Evolutionary conservation across 2,329 filamentous ascomycete genomes (phyloP).

Genomic region (Lecanoromycetidae sp.): DNA sequence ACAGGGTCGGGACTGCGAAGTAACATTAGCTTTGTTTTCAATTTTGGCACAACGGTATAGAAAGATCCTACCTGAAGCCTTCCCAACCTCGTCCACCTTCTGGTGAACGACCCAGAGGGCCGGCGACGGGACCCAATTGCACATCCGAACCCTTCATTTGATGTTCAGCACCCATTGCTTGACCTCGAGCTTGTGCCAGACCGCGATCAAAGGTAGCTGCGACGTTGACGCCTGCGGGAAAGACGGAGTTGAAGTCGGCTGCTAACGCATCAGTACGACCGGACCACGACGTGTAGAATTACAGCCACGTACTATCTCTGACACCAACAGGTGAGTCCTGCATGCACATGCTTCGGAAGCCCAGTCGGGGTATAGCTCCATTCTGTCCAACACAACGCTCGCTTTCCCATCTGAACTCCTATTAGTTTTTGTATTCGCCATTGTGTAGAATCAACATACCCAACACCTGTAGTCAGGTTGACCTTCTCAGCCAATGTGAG

Average conservation of each 20-base stretch:
- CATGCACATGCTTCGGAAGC: slow-evolving; percentile 62
- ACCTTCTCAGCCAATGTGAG: slow-evolving; percentile 82
- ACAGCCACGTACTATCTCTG: slow-evolving; percentile 42
- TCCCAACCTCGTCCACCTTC: slow-evolving; percentile 64
- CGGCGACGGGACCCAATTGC: slow-evolving; percentile 64
- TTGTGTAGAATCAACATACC: slow-evolving; percentile 40
- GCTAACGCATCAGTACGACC: slow-evolving; percentile 15
- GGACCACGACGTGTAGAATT: background rate
- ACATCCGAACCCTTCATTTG: slow-evolving; percentile 64
- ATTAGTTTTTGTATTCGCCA: background rate
- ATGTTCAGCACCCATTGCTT: slow-evolving; percentile 64
- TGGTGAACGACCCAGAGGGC: slow-evolving; percentile 56
- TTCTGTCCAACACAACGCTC: slow-evolving; percentile 68
- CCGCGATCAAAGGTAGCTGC: slow-evolving; percentile 71
- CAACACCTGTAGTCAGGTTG: slow-evolving; percentile 83
- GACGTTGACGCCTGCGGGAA: slow-evolving; percentile 64
- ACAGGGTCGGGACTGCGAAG: slow-evolving; percentile 59
- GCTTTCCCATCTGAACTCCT: slow-evolving; percentile 45
- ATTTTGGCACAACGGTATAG: background rate
- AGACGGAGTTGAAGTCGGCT: slow-evolving; percentile 71
- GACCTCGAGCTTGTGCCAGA: slow-evolving; percentile 56
- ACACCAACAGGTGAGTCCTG: slow-evolving; percentile 78
- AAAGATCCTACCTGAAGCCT: slow-evolving; percentile 31
- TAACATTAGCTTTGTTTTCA: background rate
- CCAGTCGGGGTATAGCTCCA: slow-evolving; percentile 38